These are phyloP conservation scores for Diaporthe sp. DNA, from an alignment of 2,329 filamentous ascomycete genomes.

Conservation along the genomic window DNA sequence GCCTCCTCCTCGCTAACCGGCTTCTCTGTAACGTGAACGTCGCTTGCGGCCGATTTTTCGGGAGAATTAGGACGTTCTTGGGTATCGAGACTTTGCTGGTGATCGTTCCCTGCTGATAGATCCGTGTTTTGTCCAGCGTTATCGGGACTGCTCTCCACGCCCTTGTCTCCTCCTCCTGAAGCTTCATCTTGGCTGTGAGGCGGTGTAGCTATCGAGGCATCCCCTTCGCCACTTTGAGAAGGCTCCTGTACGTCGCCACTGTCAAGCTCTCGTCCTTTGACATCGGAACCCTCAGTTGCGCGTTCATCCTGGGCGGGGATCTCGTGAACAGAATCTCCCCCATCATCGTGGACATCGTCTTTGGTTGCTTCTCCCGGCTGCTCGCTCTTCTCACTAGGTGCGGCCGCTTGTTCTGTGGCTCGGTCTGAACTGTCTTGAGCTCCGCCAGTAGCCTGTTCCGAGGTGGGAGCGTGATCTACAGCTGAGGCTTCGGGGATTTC, in stretches of 20 bases:
- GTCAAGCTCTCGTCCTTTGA: neutral
- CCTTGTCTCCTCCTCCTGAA: neutral
- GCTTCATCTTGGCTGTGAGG: neutral
- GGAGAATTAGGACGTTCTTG: no score
- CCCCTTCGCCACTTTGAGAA: neutral
- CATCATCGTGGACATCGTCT: neutral
- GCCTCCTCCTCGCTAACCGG: neutral
- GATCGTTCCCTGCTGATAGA: neutral
- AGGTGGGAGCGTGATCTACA: neutral
- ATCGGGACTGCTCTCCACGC: neutral
- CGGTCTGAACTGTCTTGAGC: neutral
- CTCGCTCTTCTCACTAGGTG: neutral
- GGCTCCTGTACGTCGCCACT: neutral
- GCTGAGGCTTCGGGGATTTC: neutral
- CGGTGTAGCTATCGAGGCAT: neutral
- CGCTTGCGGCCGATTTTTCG: neutral
- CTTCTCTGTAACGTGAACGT: neutral
- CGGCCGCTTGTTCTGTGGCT: neutral
- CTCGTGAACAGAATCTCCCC: neutral
- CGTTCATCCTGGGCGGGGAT: neutral
- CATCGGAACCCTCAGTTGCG: neutral
- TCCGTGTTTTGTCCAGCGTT: neutral
- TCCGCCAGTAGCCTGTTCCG: neutral
- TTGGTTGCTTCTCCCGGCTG: no score
- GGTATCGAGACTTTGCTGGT: neutral